Evolutionary conservation across 805 yeast species (phyloP), one percentile per base, ranked within the genome.

Genomic region (Hermanozyma aechmeae): DNA sequence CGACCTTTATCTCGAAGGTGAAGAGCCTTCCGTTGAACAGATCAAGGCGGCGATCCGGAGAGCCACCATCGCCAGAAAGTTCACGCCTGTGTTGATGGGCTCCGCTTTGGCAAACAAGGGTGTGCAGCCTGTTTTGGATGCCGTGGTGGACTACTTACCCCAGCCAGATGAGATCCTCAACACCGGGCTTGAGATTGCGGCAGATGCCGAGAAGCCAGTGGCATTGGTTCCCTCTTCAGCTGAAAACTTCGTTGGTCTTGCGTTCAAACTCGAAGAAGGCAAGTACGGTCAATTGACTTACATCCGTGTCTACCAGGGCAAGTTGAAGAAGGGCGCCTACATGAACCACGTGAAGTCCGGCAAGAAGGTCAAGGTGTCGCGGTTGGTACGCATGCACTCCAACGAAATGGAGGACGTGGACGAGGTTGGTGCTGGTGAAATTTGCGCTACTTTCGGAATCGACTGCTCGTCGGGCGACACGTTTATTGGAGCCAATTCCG

Each of bases 61-160:
- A 48, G 73, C 96, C 28, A 92, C 99, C 13, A 89, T 89, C 58
- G 94, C 87, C 18, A 77, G 96, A 63, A 82, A 73, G 53, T 92
- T 92, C 67, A 85, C 97, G 10, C 98, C 99, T n/a, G 97, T 92
- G n/a, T 67, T 89, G 41, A 92, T 92, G 96, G 99, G 99, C 14
- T 85, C 96, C 28, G 99, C 99, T 13, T 69, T 92, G 40, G 98
- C 97, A 34, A 92, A 92, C 64, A 83, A 79, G 42, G 96, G 96
- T 58, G 71, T 92, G 40, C 99, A 92, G 65, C 87, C 87, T 14
- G 96, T 89, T 21, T 68, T 92, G 45, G 96, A 92, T 56, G 92
- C 96, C 23, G 95, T 92, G 35, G 89, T 89, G 41, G 96, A 89
- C 54, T 92, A 77, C 59, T 71, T 92, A 47, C 99, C 99, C 26